Evolutionary conservation across 192 early-diverging fungal species (phyloP), one percentile per base, ranked within the genome.

Genomic region (Radiomyces spectabilis): DNA sequence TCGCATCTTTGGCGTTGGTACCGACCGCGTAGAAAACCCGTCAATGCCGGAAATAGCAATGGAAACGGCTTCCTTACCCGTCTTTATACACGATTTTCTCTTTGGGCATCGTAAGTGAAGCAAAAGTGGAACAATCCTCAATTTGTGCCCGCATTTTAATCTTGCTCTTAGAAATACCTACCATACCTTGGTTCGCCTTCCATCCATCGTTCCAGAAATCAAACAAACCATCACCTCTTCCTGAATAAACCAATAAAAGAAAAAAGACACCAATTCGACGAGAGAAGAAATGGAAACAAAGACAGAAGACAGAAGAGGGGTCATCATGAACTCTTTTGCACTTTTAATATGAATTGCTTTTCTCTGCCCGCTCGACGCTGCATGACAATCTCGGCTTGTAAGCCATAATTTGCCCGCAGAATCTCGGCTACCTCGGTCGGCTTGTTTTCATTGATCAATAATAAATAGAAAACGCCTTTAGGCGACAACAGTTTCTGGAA

Each of bases 381-480:
- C 33, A 65, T 49, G 25, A 70, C 41, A 44, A 81, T 51, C 56
- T 75, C 59, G 21, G 69, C 69, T 12, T 62, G 47, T 19, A 87
- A 75, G 0, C 76, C 73, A 52, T 74, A 68, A 16, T 65, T 41
- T 2, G 57, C 34, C 41, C 50, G 43, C 76, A 97, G 79, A 16
- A 71, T 65, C 7, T 74, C 60, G 6, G 83, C 71, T 1, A 98
- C 84, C 34, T 95, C 93, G 6, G 82, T 60, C 1, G 92, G 90
- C 37, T 79, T 77, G 66, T 98, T 98, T 57, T 96, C 88, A 41
- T 82, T 80, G 15, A 98, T 82, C 0, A 86, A 69, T 8, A 98
- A 80, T 50, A 98, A 57, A 58, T 95, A 96, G 56, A 92, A 96
- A 10, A 84, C 61, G 0, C 94, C 93, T 6, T 68, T 65, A 4